Evolutionary conservation across 1,284 basidiomycete genomes (phyloP).

Genomic region (Coniferiporia sulphurascens): DNA sequence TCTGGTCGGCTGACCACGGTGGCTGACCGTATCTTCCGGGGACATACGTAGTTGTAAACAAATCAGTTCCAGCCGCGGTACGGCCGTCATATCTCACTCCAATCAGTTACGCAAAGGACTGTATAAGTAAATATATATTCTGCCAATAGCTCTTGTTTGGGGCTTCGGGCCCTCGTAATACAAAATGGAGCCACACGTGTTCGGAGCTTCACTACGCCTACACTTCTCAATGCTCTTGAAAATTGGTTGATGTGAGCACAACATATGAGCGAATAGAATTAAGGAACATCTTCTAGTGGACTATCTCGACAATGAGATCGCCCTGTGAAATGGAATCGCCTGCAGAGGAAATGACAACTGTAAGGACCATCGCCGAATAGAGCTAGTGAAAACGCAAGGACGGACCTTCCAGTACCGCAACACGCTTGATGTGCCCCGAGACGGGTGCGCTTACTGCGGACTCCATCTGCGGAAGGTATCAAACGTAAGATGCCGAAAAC

Average conservation of each 20-base stretch:
- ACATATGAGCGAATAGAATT: neutral
- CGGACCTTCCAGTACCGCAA: slow-evolving; percentile 80
- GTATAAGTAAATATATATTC: neutral
- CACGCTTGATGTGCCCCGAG: slow-evolving; percentile 90
- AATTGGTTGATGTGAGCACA: neutral
- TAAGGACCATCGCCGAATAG: slow-evolving; percentile 6
- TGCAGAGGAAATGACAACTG: slow-evolving; percentile 27
- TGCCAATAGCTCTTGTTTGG: neutral
- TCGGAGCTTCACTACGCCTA: neutral
- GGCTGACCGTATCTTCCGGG: neutral
- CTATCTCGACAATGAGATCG: slow-evolving; percentile 82
- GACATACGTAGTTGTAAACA: too few relatives aligned
- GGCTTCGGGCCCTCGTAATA: neutral
- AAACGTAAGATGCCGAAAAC: slow-evolving; percentile 19
- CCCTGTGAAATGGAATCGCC: slow-evolving; percentile 88
- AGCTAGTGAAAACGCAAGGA: neutral
- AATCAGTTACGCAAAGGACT: too few relatives aligned
- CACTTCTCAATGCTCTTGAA: neutral
- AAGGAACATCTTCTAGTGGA: slow-evolving; percentile 42
- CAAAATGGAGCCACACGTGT: neutral
- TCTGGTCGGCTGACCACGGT: neutral
- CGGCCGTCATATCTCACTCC: too few relatives aligned
- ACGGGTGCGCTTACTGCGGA: slow-evolving; percentile 93
- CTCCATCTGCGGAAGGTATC: slow-evolving; percentile 72
- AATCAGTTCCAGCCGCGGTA: too few relatives aligned